These are phyloP conservation scores for Gossypium gossypioides DNA, from an alignment of 441 rosid species.

Conservation along the genomic window DNA sequence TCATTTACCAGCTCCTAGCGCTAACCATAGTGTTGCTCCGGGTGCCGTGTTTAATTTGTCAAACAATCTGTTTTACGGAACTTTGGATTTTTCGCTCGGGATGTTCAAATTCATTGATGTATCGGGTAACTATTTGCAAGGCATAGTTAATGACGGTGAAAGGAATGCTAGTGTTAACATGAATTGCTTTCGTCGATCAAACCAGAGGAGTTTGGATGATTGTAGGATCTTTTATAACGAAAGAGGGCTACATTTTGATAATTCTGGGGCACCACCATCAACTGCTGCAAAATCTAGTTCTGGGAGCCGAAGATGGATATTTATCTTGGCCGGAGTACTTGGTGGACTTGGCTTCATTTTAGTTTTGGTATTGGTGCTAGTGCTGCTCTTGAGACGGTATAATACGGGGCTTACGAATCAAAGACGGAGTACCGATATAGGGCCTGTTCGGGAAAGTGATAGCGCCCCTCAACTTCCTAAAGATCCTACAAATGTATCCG, in stretches of 20 bases:
- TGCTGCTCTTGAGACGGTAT: slow-evolving; percentile 31
- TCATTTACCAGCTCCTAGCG: slow-evolving; percentile 19
- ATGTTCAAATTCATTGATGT: slow-evolving; percentile 34
- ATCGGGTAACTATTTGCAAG: slow-evolving; percentile 53
- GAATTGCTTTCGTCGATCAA: slow-evolving; percentile 38
- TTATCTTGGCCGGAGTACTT: slow-evolving; percentile 36
- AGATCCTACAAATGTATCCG: slow-evolving; percentile 26
- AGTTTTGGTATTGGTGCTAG: slow-evolving; percentile 30
- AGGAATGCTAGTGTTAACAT: slow-evolving; percentile 27
- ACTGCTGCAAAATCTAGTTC: slow-evolving; percentile 18
- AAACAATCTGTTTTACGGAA: slow-evolving; percentile 45
- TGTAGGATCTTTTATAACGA: slow-evolving; percentile 37
- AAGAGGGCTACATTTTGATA: slow-evolving; percentile 36
- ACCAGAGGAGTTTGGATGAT: slow-evolving; percentile 37
- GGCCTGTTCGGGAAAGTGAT: slow-evolving; percentile 47
- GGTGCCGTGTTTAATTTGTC: slow-evolving; percentile 40
- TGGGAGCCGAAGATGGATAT: slow-evolving; percentile 26
- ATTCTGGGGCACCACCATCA: slow-evolving; percentile 24
- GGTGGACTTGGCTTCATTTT: slow-evolving; percentile 45
- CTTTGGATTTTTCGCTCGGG: slow-evolving; percentile 27
- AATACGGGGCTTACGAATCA: slow-evolving; percentile 28
- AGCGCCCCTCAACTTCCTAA: slow-evolving; percentile 22
- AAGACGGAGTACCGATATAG: slow-evolving; percentile 32
- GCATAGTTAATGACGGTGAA: slow-evolving; percentile 22
- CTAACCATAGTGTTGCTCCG: slow-evolving; percentile 14